Evolutionary conservation across 768 basidiomycete species (phyloP).

Genomic region (Suillus occidentalis): DNA sequence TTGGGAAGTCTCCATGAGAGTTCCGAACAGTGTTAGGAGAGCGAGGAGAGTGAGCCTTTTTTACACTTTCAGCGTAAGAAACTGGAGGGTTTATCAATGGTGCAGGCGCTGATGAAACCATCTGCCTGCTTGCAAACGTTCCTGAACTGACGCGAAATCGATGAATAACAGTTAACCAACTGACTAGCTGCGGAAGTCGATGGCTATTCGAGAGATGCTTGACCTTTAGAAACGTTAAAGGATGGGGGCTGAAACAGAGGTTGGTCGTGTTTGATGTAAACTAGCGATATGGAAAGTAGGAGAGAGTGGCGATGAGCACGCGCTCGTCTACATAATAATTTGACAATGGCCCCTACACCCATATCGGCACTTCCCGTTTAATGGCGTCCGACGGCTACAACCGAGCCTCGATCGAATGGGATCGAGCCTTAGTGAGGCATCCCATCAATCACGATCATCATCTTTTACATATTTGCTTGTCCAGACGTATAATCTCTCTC

Average conservation of each 20-base stretch:
- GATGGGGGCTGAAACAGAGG: not conserved
- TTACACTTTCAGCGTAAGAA: conserved; percentile 59
- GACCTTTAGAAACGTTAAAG: not conserved
- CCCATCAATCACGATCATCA: not conserved
- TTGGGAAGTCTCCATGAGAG: conserved; percentile 10
- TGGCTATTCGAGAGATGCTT: not conserved
- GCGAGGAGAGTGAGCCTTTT: conserved; percentile 44
- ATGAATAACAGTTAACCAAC: not conserved
- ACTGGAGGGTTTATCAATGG: conserved; percentile 39
- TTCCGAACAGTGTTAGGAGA: conserved; percentile 16
- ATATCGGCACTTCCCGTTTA: not conserved
- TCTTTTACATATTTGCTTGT: not conserved
- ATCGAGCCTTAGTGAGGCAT: not conserved
- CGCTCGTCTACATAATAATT: conserved; percentile 2
- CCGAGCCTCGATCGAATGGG: not conserved
- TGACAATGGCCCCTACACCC: conserved; percentile 3
- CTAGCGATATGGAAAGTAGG: not conserved
- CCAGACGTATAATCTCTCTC: not conserved
- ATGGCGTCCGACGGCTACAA: not conserved
- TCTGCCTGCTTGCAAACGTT: conserved; percentile 12
- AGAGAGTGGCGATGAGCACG: conserved; percentile 2
- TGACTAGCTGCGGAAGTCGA: not conserved
- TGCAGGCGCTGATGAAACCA: conserved; percentile 32
- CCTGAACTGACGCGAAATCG: not conserved
- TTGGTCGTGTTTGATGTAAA: not conserved